Conservation (phyloP, 2,329 filamentous ascomycete genomes). For the Chrysosphaeria jannelii region DNA sequence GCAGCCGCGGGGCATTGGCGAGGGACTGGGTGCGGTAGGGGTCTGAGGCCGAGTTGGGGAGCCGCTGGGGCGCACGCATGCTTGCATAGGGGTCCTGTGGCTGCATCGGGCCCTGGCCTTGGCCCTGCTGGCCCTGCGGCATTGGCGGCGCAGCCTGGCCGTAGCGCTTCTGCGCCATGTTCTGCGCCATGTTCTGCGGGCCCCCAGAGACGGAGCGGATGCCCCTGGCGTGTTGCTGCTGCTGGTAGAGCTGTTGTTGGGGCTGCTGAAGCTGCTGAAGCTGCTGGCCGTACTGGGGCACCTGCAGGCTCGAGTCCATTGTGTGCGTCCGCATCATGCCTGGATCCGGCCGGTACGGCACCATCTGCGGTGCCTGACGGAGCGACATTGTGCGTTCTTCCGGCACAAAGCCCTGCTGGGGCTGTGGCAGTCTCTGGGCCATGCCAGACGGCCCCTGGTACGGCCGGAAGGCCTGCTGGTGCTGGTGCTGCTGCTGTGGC, state of each 20-base stretch:
- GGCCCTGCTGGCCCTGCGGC: conserved; percentile 15
- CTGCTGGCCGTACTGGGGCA: too few species aligned
- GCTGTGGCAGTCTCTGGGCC: conserved; percentile 4
- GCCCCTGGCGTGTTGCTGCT: too few species aligned
- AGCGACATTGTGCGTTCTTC: conserved; percentile 35
- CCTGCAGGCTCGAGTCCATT: conserved; percentile 15
- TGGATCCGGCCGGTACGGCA: too few species aligned
- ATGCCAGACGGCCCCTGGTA: conserved; percentile 1
- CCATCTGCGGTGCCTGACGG: conserved; percentile 35
- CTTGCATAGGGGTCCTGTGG: conserved; percentile 12
- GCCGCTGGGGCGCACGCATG: conserved; percentile 18
- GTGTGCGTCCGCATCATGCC: conserved; percentile 12
- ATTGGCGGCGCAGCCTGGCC: too few species aligned
- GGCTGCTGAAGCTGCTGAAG: too few species aligned
- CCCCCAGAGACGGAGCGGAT: conserved; percentile 21
- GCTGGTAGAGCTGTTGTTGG: too few species aligned
- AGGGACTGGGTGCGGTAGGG: conserved; percentile 81
- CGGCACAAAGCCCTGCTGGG: conserved; percentile 2
- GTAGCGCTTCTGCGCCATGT: too few species aligned
- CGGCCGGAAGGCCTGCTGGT: conserved; percentile 1
- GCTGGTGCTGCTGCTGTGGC: conserved; percentile 1
- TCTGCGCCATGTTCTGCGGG: too few species aligned
- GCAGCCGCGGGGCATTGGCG: conserved; percentile 32
- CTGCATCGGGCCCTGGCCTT: conserved; percentile 16
- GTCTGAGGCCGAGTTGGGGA: conserved; percentile 39